A percentile compares a stretch with the other conserved stretches of the same genome.
phyloP scores from a whole-genome alignment of 768 basidiomycete genomes.

The Antrodiella citrinella region DNA sequence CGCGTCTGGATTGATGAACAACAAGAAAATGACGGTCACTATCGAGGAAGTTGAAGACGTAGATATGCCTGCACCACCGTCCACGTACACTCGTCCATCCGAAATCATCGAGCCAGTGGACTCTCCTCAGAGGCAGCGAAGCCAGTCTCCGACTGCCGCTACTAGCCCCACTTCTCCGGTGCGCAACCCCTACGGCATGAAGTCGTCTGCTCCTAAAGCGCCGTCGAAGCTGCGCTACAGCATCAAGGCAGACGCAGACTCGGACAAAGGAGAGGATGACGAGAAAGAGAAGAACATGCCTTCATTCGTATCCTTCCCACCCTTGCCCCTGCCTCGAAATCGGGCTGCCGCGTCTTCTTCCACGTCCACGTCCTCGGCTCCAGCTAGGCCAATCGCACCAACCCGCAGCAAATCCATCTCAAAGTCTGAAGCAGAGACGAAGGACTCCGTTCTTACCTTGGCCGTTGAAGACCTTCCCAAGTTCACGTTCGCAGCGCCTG shows the following conservation, averaged over 20 bases:
- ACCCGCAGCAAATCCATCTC: conserved; percentile 10
- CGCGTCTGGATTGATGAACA: conserved; percentile 1
- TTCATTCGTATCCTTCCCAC: background rate
- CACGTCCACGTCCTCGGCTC: conserved; percentile 11
- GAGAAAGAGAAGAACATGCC: conserved; percentile 6
- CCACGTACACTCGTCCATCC: conserved; percentile 21
- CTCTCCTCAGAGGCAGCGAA: background rate
- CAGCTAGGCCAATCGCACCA: conserved; percentile 16
- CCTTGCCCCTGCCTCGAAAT: background rate
- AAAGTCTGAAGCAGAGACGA: conserved; percentile 13
- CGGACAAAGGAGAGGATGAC: conserved; percentile 16
- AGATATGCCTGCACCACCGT: conserved; percentile 20
- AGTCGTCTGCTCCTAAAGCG: conserved; percentile 58
- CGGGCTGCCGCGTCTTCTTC: background rate
- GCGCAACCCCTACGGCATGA: conserved; percentile 21
- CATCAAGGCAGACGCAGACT: conserved; percentile 49
- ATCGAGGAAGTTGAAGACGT: conserved; percentile 29
- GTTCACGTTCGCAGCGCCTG: conserved; percentile 18
- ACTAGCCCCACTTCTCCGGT: conserved; percentile 5
- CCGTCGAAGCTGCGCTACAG: conserved; percentile 75
- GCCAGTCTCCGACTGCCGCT: conserved; percentile 9
- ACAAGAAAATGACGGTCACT: conserved; percentile 1
- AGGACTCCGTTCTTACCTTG: conserved; percentile 23
- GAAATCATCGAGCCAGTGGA: conserved; percentile 35
- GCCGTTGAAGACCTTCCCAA: conserved; percentile 26